These are phyloP conservation scores for Lecanicillium sp. DNA, from an alignment of 2,329 filamentous ascomycete genomes.

Conservation along the genomic window DNA sequence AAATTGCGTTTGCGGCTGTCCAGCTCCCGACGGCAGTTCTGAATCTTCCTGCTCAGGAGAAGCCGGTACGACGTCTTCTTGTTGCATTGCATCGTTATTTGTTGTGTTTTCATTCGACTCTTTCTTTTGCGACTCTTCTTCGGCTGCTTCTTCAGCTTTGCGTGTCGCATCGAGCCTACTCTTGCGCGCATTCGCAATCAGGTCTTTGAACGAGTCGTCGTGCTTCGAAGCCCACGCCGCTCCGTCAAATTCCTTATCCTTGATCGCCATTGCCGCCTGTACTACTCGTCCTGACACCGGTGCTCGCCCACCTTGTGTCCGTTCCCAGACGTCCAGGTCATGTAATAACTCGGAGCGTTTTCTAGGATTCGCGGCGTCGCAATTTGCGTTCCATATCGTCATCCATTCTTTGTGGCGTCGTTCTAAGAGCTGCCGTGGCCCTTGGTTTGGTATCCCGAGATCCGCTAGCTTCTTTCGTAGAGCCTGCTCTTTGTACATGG, in stretches of 20 bases:
- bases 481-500: slow-evolving; percentile 69
- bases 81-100: not conserved
- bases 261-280: slow-evolving; percentile 45
- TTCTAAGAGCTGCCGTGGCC: slow-evolving; percentile 62
- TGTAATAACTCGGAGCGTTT: slow-evolving; percentile 62
- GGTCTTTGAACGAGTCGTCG: slow-evolving; percentile 63
- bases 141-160: slow-evolving; percentile 17
- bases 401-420: slow-evolving; percentile 86
- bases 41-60: not conserved
- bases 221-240: slow-evolving; percentile 67
- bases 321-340: slow-evolving; percentile 82
- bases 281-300: slow-evolving; percentile 24
- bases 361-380: slow-evolving; percentile 70
- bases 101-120: slow-evolving; percentile 1
- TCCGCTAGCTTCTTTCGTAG: slow-evolving; percentile 77
- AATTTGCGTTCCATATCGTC: slow-evolving; percentile 95
- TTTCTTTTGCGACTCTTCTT: slow-evolving; percentile 3
- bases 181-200: slow-evolving; percentile 69
- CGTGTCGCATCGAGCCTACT: slow-evolving; percentile 35
- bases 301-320: slow-evolving; percentile 61
- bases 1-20: no score
- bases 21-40: not conserved
- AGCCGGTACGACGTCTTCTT: not conserved
- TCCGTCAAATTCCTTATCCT: slow-evolving; percentile 83
- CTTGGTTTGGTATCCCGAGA: slow-evolving; percentile 65